These are phyloP conservation scores for Solanum arcanum DNA, from an alignment of 257 asterid genomes.

Conservation along the genomic window DNA sequence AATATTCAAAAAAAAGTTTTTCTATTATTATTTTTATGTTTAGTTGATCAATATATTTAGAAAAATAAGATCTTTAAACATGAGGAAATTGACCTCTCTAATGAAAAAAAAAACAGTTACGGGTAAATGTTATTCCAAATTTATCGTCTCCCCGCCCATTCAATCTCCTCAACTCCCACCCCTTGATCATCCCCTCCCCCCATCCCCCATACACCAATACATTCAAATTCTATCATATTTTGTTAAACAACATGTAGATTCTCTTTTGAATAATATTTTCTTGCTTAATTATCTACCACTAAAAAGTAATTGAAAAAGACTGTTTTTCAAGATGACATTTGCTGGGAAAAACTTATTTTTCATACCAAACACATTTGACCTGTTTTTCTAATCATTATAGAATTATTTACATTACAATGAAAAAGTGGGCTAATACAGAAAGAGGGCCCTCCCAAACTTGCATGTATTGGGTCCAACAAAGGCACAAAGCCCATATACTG, in stretches of 20 bases:
- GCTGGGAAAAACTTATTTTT: neutral
- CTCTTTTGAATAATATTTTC: neutral
- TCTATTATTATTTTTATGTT: too few species aligned
- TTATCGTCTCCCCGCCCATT: neutral
- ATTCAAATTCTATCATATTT: too few species aligned
- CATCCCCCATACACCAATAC: neutral
- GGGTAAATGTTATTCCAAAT: too few species aligned
- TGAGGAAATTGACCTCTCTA: neutral
- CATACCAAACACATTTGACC: neutral
- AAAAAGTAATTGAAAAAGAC: too few species aligned
- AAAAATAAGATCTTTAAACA: too few species aligned
- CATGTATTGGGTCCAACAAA: neutral
- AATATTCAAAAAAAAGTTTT: too few species aligned
- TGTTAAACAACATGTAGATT: too few species aligned
- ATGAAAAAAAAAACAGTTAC: neutral
- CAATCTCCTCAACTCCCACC: too few species aligned
- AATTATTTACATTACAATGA: neutral
- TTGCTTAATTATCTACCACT: too few species aligned
- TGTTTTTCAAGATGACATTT: neutral
- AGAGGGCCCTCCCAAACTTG: neutral
- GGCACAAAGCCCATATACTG: neutral
- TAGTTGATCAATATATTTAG: too few species aligned
- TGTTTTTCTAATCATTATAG: neutral
- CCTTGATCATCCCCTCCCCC: neutral
- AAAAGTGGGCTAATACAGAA: neutral